Conservation (phyloP, 2,329 filamentous ascomycete genomes). For the Botryotinia narcissicola region DNA sequence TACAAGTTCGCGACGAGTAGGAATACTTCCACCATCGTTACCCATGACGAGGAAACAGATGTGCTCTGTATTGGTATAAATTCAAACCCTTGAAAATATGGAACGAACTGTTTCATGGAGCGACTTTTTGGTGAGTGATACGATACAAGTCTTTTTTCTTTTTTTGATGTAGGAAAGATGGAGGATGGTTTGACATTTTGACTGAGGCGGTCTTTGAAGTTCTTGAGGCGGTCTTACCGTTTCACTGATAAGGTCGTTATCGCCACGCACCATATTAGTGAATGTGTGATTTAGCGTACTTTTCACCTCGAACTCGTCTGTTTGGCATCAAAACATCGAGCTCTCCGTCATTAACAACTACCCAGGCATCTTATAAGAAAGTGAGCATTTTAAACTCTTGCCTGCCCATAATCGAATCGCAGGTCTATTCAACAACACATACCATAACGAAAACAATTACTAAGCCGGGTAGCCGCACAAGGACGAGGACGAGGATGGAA, state of each 20-base stretch:
- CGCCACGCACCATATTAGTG: neutral
- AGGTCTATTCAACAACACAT: neutral
- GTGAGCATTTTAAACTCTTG: neutral
- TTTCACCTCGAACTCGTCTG: neutral
- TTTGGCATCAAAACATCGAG: neutral
- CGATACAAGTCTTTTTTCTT: neutral
- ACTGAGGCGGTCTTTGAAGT: neutral
- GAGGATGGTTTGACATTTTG: neutral
- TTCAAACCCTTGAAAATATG: neutral
- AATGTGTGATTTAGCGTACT: constrained; percentile 3
- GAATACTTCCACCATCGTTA: constrained; percentile 96
- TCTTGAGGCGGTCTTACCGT: constrained; percentile 1
- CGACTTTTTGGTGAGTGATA: neutral
- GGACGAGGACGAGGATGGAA: constrained; percentile 33
- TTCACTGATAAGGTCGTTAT: constrained; percentile 9
- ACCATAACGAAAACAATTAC: constrained; percentile 12
- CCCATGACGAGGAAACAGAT: constrained; percentile 60
- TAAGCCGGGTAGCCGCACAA: constrained; percentile 22
- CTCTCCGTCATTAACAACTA: neutral
- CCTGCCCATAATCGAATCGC: neutral
- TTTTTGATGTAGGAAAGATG: neutral
- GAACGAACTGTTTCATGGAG: neutral
- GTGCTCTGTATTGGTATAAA: neutral
- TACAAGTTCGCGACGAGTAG: constrained; percentile 91
- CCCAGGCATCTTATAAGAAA: neutral